Conservation (phyloP, 2,329 filamentous ascomycete species). For the Phaeoacremonium minimum region DNA sequence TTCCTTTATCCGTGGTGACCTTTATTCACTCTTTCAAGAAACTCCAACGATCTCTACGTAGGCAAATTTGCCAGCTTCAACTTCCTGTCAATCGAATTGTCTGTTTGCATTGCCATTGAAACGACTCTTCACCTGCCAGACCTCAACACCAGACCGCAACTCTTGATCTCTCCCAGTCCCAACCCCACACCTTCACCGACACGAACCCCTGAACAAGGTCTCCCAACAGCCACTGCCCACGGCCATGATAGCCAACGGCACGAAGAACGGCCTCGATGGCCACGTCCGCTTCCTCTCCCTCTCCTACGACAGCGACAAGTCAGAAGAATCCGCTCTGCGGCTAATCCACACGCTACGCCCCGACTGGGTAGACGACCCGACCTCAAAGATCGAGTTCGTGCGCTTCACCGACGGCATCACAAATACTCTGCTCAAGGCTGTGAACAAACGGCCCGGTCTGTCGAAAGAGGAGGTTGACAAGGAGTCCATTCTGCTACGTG, state of each 20-base stretch:
- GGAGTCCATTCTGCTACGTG: constrained; percentile 83
- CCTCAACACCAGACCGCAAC: too few species aligned
- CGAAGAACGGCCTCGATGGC: constrained; percentile 31
- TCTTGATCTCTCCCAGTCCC: too few species aligned
- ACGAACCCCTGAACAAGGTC: too few species aligned
- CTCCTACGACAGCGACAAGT: constrained; percentile 72
- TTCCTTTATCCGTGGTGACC: too few species aligned
- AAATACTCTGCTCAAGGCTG: constrained; percentile 82
- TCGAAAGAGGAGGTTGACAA: constrained; percentile 75
- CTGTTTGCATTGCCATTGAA: too few species aligned
- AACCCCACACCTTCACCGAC: constrained; percentile 11
- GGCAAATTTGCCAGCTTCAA: too few species aligned
- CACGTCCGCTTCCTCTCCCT: constrained; percentile 65
- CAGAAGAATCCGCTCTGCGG: constrained; percentile 71
- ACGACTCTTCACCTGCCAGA: too few species aligned
- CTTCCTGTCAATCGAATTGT: too few species aligned
- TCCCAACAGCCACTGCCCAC: too few species aligned
- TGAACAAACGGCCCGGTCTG: constrained; percentile 62
- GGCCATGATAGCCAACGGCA: too few species aligned
- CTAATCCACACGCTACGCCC: constrained; percentile 78
- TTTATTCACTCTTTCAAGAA: too few species aligned
- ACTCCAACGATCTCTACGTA: too few species aligned
- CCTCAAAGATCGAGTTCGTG: constrained; percentile 73
- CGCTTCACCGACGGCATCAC: constrained; percentile 98
- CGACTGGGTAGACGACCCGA: constrained; percentile 60